Evolutionary conservation across 441 rosid species (phyloP), one percentile per base, ranked within the genome.

Genomic region (Syzygium malaccense): DNA sequence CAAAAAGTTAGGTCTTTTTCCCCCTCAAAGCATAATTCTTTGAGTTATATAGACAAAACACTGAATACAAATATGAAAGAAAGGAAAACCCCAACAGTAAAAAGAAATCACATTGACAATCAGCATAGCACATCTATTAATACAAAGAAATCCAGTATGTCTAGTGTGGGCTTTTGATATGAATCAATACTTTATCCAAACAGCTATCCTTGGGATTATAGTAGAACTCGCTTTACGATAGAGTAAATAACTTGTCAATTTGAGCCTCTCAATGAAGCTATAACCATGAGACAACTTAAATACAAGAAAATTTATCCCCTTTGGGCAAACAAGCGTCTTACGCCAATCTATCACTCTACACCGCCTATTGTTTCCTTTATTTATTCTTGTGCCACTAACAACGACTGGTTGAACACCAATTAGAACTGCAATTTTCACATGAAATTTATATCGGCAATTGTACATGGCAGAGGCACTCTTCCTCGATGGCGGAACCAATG

Each of bases 221-320:
- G n/a, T n/a, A n/a, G n/a, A 33, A n/a, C n/a, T n/a, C n/a, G n/a
- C n/a, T n/a, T n/a, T n/a, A n/a, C n/a, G n/a, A 55, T 4, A 55
- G 4, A 3, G 4, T 55, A 55, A 7, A 55, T 7, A 18, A 55
- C 10, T 55, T 7, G 4, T 19, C 57, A 55, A 55, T 55, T 7
- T 25, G 2, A 55, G 10, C 57, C 10, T 55, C 25, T 55, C 25
- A 7, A 19, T 55, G 9, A 55, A 55, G 18, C 58, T 89, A 89
- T 89, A 89, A 28, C 92, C 94, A 87, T 93, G 92, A 18, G 94
- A 53, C 57, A 3, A 19, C 25, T 55, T 6, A 18, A 18, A 55
- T 19, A 55, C 57, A 55, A 55, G 57, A 7, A 55, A 55, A 55
- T 18, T 57, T 57, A 20, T 11, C 14, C 62, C 9, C n/a, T 57